Percentiles rank a stretch among this genome's conserved stretches.
Evolutionary conservation across 257 asterid species (phyloP).

Genomic region (Linderniella brevidens): DNA sequence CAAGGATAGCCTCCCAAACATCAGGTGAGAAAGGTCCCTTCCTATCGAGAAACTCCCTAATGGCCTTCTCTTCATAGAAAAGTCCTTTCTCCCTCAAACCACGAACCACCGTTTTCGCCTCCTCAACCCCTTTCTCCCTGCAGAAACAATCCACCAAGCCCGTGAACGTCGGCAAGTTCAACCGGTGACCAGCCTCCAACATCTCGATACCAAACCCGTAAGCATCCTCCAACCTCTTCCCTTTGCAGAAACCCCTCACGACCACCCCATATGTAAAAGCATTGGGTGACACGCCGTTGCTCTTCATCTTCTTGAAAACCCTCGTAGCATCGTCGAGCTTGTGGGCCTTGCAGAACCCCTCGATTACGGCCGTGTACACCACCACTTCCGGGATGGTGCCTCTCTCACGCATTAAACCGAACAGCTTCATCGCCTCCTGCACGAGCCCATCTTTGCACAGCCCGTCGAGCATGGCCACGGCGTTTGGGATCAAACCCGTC

Average conservation of each 20-base stretch:
- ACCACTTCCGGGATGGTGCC: constrained; percentile 81
- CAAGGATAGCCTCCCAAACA: constrained; percentile 85
- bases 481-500: constrained; percentile 79
- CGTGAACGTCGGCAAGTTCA: constrained; percentile 40
- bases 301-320: constrained; percentile 62
- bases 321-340: constrained; percentile 58
- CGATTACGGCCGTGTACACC: constrained; percentile 77
- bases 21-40: constrained; percentile 62
- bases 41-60: constrained; percentile 55
- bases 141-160: constrained; percentile 54
- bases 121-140: constrained; percentile 56
- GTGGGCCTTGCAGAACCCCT: constrained; percentile 74
- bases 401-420: constrained; percentile 70
- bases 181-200: constrained; percentile 64
- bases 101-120: constrained; percentile 32
- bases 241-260: constrained; percentile 41
- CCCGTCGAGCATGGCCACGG: constrained; percentile 91
- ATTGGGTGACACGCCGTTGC: constrained; percentile 47
- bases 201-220: constrained; percentile 32
- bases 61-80: constrained; percentile 42
- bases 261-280: constrained; percentile 43
- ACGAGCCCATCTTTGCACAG: constrained; percentile 81
- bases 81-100: constrained; percentile 49
- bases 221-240: constrained; percentile 52
- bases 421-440: constrained; percentile 79